Evolutionary conservation across 2,329 filamentous ascomycete genomes (phyloP), one percentile per base, ranked within the genome.

Genomic region (Alternaria arbusti): DNA sequence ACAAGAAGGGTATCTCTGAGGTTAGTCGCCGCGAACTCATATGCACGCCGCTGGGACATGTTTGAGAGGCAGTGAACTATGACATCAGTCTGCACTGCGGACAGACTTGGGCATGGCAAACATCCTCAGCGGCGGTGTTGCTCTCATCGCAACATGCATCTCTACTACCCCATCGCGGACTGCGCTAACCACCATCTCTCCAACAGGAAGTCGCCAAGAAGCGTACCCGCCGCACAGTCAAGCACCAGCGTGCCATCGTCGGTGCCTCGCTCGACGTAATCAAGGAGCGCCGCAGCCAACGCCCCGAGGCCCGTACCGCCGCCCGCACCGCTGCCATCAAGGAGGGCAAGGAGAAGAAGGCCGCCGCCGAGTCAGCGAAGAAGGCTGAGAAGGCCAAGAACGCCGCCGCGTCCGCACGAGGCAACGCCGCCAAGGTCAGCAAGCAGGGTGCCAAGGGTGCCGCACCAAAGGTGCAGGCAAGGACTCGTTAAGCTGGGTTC

Each of bases 1-100:
- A 97, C 91, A 96, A 94, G 89, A 99, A 99, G 94, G 96, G 96
- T 91, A 96, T 98, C 87, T 97, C 95, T 89, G 96, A 99, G 94
- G 96, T 98, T 91, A 87, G 78, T 79, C 56, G 59, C 56, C 59
- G 11, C 66, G 54, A 45, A 43, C 54, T 36, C 58, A 59, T 55
- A 59, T 17, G 10, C 20, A 56, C 44, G 25, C 49, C 7, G 26
- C 20, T 61, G 55, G 59, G 43, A 22, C 10, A 20, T 56, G 59
- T 59, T 52, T 54, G 52, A 26, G 58, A 59, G 63, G 28, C 43
- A 32, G 54, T 57, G 65, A 57, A 70, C 59, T 62, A 69, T 74
- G 72, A 72, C 68, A 72, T 68, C 62, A 69, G 63, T 60, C 55
- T 61, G 59, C 54, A 61, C 23, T 43, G 23, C 44, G 60, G 32